These are phyloP conservation scores for Colletotrichum spinosum DNA, from an alignment of 2,329 filamentous ascomycete species.

Conservation along the genomic window DNA sequence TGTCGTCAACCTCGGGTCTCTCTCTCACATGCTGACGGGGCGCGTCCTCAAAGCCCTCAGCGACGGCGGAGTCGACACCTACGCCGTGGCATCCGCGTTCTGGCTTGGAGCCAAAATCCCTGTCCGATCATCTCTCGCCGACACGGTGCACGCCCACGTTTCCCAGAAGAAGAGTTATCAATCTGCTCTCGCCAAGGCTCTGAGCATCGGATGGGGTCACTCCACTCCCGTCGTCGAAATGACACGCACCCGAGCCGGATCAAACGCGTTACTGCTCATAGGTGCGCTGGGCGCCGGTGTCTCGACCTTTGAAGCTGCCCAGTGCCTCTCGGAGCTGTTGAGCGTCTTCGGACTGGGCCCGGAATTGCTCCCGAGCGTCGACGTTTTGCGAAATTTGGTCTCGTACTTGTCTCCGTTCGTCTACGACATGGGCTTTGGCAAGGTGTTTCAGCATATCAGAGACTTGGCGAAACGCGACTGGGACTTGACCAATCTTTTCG, in stretches of 20 bases:
- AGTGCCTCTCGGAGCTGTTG: neutral
- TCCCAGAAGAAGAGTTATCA: neutral
- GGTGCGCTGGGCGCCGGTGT: neutral
- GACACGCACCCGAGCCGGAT: constrained; percentile 1
- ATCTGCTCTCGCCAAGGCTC: neutral
- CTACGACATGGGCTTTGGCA: neutral
- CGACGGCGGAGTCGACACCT: constrained; percentile 11
- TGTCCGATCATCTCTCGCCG: fast-evolving
- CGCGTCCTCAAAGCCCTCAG: constrained; percentile 9
- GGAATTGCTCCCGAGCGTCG: neutral
- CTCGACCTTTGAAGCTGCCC: neutral
- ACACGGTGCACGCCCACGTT: neutral
- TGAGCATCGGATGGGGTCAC: constrained; percentile 12
- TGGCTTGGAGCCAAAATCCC: neutral
- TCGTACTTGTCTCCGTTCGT: neutral
- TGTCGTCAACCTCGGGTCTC: constrained; percentile 6
- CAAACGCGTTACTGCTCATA: constrained; percentile 1
- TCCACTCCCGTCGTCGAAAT: neutral
- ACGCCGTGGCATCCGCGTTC: neutral
- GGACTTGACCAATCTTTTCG: neutral
- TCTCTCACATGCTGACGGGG: constrained; percentile 2
- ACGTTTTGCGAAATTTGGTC: neutral
- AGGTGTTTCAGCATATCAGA: constrained; percentile 1
- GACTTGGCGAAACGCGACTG: neutral
- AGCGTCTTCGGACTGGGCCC: neutral